Percentiles rank a stretch among this genome's conserved stretches.
Evolutionary conservation across 1,284 basidiomycete genomes (phyloP).

Genomic region (Chondrostereum purpureum): DNA sequence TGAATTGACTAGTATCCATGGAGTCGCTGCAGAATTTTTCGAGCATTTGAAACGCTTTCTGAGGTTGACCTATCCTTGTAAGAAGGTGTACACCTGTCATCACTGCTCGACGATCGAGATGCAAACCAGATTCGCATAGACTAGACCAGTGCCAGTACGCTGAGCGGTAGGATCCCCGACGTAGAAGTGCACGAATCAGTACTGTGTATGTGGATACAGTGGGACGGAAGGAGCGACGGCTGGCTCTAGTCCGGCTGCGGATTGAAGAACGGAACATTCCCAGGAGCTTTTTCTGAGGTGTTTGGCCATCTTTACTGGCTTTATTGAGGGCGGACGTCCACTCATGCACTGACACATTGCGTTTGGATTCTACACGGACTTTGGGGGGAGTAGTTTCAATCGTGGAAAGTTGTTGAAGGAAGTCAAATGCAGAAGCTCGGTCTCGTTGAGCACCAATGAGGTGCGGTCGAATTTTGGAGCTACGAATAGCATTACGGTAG

Average conservation of each 20-base stretch:
- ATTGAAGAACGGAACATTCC: slow-evolving; percentile 3
- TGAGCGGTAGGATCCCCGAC: slow-evolving; percentile 27
- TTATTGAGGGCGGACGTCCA: slow-evolving; percentile 28
- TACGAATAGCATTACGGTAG: slow-evolving; percentile 34
- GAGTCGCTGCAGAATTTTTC: slow-evolving; percentile 28
- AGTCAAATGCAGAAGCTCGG: slow-evolving; percentile 38
- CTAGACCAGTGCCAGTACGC: slow-evolving; percentile 42
- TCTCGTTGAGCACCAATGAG: slow-evolving; percentile 31
- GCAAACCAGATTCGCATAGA: slow-evolving; percentile 27
- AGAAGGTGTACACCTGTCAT: slow-evolving; percentile 45
- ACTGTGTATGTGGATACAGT: slow-evolving; percentile 40
- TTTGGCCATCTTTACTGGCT: slow-evolving; percentile 23
- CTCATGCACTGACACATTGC: slow-evolving; percentile 13
- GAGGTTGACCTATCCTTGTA: slow-evolving; percentile 34
- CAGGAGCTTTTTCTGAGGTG: slow-evolving; percentile 6
- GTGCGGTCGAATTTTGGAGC: slow-evolving; percentile 12
- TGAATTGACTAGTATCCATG: not conserved
- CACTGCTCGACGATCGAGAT: slow-evolving; percentile 43
- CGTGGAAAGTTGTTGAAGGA: slow-evolving; percentile 29
- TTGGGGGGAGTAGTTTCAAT: slow-evolving; percentile 4
- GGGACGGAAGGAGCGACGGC: slow-evolving; percentile 18
- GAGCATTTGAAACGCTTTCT: slow-evolving; percentile 44
- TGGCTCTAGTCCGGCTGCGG: slow-evolving; percentile 7
- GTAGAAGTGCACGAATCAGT: slow-evolving; percentile 46
- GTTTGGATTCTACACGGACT: slow-evolving; percentile 1